A percentile compares a stretch with the other conserved stretches of the same genome.
Evolutionary conservation across 2,329 filamentous ascomycete species (phyloP).

Genomic region (Botrytis paeoniae): DNA sequence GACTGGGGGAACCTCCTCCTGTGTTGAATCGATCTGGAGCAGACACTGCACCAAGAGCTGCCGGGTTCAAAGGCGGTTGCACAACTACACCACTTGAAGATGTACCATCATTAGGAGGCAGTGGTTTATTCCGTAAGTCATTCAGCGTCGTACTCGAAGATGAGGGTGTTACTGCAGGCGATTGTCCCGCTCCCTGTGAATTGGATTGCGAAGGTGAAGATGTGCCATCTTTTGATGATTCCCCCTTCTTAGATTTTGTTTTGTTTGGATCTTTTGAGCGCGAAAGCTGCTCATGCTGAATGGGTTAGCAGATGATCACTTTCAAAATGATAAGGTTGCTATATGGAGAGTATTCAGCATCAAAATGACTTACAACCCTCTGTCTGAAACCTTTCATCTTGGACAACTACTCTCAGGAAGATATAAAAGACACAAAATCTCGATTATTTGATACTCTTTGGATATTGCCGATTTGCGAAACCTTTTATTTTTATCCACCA

Average conservation of each 20-base stretch:
- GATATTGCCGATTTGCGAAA: background rate
- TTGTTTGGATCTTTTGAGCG: conserved; percentile 83
- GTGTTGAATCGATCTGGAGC: conserved; percentile 45
- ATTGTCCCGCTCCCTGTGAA: conserved; percentile 55
- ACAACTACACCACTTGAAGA: conserved; percentile 25
- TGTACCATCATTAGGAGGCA: conserved; percentile 54
- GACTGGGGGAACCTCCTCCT: conserved; percentile 41
- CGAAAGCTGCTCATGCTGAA: conserved; percentile 78
- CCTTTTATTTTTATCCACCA: conserved; percentile 7
- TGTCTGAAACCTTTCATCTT: conserved; percentile 97
- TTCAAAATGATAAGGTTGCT: conserved; percentile 1
- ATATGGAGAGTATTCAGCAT: conserved; percentile 28
- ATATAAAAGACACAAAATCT: background rate
- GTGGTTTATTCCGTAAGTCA: conserved; percentile 79
- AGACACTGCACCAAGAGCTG: conserved; percentile 33
- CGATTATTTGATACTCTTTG: background rate
- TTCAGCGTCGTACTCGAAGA: conserved; percentile 86
- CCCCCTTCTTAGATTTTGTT: conserved; percentile 70
- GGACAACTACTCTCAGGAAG: conserved; percentile 24
- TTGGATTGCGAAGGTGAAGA: conserved; percentile 64
- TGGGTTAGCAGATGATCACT: conserved; percentile 44
- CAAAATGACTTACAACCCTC: conserved; percentile 73
- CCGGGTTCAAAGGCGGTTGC: conserved; percentile 35
- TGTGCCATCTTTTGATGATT: conserved; percentile 68
- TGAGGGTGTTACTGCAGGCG: conserved; percentile 70